These are phyloP conservation scores for Syzygium grande DNA, from an alignment of 345 rosid species.

Conservation along the genomic window DNA sequence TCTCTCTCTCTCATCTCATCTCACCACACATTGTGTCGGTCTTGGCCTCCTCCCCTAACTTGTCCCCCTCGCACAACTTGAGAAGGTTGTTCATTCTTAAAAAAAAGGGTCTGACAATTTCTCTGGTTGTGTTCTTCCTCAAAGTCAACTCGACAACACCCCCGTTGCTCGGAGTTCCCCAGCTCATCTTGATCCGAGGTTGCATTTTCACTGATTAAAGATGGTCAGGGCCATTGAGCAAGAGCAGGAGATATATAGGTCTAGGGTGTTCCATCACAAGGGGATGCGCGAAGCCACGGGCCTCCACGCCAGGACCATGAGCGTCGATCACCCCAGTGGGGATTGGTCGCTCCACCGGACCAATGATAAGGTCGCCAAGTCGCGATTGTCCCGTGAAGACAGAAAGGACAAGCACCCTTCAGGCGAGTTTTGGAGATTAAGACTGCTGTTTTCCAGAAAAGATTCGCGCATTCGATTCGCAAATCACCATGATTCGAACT, in stretches of 20 bases:
- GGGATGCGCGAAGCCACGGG: conserved; percentile 33
- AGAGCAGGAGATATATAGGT: conserved; percentile 44
- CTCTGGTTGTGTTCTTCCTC: background rate
- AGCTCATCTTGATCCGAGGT: background rate
- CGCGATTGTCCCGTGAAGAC: conserved; percentile 12
- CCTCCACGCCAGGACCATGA: conserved; percentile 38
- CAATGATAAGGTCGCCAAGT: conserved; percentile 20
- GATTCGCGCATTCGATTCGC: background rate
- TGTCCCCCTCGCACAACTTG: background rate
- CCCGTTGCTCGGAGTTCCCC: background rate
- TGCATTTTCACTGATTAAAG: background rate
- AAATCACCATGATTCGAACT: background rate
- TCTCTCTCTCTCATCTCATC: background rate
- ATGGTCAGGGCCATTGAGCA: conserved; percentile 65
- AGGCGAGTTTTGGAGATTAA: conserved; percentile 3
- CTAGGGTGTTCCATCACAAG: conserved; percentile 50
- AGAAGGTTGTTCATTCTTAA: background rate
- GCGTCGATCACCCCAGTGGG: conserved; percentile 20
- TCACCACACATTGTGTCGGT: background rate
- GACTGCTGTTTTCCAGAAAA: background rate
- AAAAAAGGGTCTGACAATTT: background rate
- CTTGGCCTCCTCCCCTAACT: background rate
- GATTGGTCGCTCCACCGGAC: conserved; percentile 4
- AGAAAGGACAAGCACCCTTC: conserved; percentile 9
- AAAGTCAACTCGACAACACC: background rate